Evolutionary conservation across 2,329 filamentous ascomycete species (phyloP), one percentile per base, ranked within the genome.

Genomic region (Fusarium ambrosium): DNA sequence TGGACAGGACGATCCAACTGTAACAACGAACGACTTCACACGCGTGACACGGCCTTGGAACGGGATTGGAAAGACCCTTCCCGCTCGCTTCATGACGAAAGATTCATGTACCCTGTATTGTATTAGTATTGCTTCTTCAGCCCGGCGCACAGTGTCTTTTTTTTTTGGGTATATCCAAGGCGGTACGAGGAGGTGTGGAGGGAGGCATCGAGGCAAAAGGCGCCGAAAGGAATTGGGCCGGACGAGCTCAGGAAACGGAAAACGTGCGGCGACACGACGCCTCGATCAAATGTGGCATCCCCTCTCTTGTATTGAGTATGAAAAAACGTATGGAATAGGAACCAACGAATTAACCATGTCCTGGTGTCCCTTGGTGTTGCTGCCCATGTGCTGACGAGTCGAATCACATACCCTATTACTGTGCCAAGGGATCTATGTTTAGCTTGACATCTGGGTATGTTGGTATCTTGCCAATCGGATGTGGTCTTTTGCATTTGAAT

Each of bases 281-380:
- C 79, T 79, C 69, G 64, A 65, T 39, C 75, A 65, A 66, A 77
- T 74, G 77, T 82, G 82, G 79, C 81, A 83, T 83, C 82, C 81
- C 82, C 82, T 84, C 82, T 84, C 82, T 83, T 82, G 81, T 80
- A 80, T 78, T 76, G 70, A 78, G 68, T 75, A 79, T 62, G 45
- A 75, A 71, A 74, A 70, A 68, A 65, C 39, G 59, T 65, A 75
- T 74, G 55, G 65, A 75, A 51, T 59, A 73, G 48, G 45, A 74
- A 72, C 73, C 34, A 72, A 79, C 72, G 60, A 2, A 22, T 34
- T 9, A 14, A 22, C 6, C 22, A 48, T 48, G 4, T 48, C 43
- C 27, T 18, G 43, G 22, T 48, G 43, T 16, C 43, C 1, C 22
- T 48, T 18, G 14, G 14, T 48, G 22, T 48, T 27, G 11, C 8